These are phyloP conservation scores for Tetrahymena borealis DNA, from an alignment of 73 alveolate genomes.

Conservation along the genomic window DNA sequence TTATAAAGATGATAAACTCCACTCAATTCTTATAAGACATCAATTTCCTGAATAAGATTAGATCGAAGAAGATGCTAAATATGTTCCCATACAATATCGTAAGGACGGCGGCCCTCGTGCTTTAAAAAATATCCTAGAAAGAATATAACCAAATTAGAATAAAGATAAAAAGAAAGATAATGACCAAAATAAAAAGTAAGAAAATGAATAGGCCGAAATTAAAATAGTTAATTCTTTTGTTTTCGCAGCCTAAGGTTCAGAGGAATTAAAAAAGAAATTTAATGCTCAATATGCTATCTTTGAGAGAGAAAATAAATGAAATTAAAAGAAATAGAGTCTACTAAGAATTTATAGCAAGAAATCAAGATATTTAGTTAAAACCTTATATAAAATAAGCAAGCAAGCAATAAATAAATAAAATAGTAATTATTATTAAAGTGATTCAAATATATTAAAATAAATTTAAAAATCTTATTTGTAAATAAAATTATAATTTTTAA, in stretches of 20 bases:
- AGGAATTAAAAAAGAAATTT: background rate
- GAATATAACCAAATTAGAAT: background rate
- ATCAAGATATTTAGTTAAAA: too few species aligned
- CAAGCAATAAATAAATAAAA: too few species aligned
- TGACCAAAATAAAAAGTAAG: background rate
- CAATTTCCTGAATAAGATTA: background rate
- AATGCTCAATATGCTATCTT: background rate
- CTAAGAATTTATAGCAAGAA: too few species aligned
- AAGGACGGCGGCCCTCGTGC: background rate
- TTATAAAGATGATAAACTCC: background rate
- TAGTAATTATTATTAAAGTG: too few species aligned
- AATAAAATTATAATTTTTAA: too few species aligned
- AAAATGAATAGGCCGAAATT: background rate
- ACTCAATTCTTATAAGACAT: background rate
- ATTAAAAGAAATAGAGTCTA: too few species aligned
- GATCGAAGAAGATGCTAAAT: background rate
- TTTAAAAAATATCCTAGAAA: background rate
- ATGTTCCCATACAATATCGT: background rate
- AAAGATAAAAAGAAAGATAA: background rate
- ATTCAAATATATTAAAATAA: too few species aligned
- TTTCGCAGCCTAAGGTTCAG: background rate
- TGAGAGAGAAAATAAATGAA: background rate
- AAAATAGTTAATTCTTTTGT: background rate
- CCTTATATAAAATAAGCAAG: too few species aligned
- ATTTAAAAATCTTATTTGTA: too few species aligned